Evolutionary conservation across 2,329 filamentous ascomycete species (phyloP).

Genomic region (Nothophaeocryptopus gaeumannii): DNA sequence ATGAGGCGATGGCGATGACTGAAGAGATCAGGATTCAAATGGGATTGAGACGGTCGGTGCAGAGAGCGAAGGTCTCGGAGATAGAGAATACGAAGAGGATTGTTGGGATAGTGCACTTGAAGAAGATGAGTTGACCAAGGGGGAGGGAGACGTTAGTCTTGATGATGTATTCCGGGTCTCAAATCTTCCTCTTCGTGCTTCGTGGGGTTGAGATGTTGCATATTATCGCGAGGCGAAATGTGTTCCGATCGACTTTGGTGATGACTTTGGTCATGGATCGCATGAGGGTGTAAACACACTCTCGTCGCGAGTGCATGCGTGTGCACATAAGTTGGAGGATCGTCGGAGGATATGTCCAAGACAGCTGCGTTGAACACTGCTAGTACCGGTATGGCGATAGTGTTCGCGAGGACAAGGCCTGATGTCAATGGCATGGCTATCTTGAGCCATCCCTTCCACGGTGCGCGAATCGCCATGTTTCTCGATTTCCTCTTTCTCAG

Average conservation of each 20-base stretch:
- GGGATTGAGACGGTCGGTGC: constrained; percentile 13
- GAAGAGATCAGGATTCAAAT: constrained; percentile 13
- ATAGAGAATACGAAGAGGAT: constrained; percentile 8
- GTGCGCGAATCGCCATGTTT: constrained; percentile 21
- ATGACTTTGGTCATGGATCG: too few relatives aligned
- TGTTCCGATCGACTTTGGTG: too few relatives aligned
- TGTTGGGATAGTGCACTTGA: constrained; percentile 18
- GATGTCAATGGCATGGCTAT: constrained; percentile 17
- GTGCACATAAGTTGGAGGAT: background rate
- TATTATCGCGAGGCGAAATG: too few relatives aligned
- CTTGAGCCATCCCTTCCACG: constrained; percentile 21
- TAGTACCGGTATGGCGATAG: constrained; percentile 14
- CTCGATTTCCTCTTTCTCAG: background rate
- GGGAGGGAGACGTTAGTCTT: background rate
- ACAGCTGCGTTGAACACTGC: constrained; percentile 16
- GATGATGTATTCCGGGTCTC: background rate
- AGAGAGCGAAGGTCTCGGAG: constrained; percentile 12
- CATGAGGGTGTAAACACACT: background rate
- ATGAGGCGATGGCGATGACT: constrained; percentile 6
- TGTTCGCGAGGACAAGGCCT: constrained; percentile 15
- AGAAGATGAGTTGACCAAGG: constrained; percentile 16
- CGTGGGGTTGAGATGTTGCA: too few relatives aligned
- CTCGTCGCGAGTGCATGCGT: constrained; percentile 1
- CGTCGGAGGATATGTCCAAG: constrained; percentile 10
- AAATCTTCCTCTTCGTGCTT: too few relatives aligned